Base-by-base conservation (phyloP, 345 rosid species). In the Dipteronia sinensis region DNA sequence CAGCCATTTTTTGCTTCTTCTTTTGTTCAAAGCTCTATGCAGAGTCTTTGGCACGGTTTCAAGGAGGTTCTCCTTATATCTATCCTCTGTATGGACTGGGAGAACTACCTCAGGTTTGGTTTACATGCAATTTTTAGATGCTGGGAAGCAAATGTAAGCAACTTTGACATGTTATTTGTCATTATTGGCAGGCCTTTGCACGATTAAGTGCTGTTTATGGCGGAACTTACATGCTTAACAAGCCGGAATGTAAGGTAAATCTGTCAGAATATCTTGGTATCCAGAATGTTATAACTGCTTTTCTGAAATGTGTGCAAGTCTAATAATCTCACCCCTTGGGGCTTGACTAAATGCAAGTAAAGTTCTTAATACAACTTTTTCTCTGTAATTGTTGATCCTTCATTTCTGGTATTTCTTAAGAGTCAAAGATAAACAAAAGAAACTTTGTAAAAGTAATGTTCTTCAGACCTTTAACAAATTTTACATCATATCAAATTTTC, bases 141-240 rank as follows among this genome's bases (percentile, higher is more conserved):
- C 76, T 62, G 71, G 6, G 34, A 20, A 34, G 22, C 10, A 65
- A 70, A 71, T 20, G 17, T 61, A 53, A 22, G 40, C 73, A 71
- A 3, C 22, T 69, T 73, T 72, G 67, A 83, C 78, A 63, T 44
- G 69, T 40, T 47, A 44, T 27, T 2, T 67, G 58, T 47, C 44
- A 67, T 75, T 75, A 66, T 85, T 71, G 65, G 29, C 81, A 92
- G 98, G 97, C 98, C 55, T 96, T 96, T 82, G 97, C 99, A 0
- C 96, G 98, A 46, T 83, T 92, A 72, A 95, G 98, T 82, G 99
- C 97, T 9, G 99, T 95, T 69, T 93, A 94, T 42, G 97, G 97
- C 49, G 97, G 98, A 47, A 94, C 97, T 72, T 94, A 96, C 92
- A 96, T 96, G 99, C 97, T 96, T 38, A 94, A 90, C 88, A 96